Percentiles rank a stretch among this genome's conserved stretches.
phyloP scores from a whole-genome alignment of 2,329 filamentous ascomycete species.

The Juglanconis oblonga region DNA sequence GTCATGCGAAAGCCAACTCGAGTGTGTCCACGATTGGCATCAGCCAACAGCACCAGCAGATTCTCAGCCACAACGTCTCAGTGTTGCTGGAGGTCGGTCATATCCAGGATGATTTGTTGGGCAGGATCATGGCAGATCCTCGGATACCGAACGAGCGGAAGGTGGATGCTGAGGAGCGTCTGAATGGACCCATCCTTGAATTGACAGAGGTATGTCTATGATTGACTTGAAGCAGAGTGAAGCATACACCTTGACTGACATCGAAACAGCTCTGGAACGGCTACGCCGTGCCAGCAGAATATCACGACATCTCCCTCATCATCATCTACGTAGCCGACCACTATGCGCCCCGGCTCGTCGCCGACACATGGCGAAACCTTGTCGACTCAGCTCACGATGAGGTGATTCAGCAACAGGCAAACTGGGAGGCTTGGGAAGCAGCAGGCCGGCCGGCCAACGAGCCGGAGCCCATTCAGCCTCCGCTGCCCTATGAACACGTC shows the following conservation, averaged over 20 bases:
- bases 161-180: constrained; percentile 59
- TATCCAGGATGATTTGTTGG: constrained; percentile 88
- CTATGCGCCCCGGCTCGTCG: constrained; percentile 81
- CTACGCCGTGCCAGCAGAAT: constrained; percentile 81
- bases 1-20: constrained; percentile 86
- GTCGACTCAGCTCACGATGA: constrained; percentile 69
- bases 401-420: constrained; percentile 34
- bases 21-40: constrained; percentile 77
- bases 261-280: constrained; percentile 75
- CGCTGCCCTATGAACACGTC: constrained; percentile 68
- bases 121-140: constrained; percentile 69
- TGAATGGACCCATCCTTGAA: constrained; percentile 75
- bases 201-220: constrained; percentile 67
- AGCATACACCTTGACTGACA: background rate
- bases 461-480: constrained; percentile 36
- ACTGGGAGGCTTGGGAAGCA: constrained; percentile 33
- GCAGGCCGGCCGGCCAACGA: constrained; percentile 38
- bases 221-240: background rate
- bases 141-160: constrained; percentile 65
- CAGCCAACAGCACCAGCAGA: constrained; percentile 76
- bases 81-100: constrained; percentile 89
- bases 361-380: constrained; percentile 78
- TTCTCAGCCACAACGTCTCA: constrained; percentile 78
- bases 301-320: constrained; percentile 88
- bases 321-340: constrained; percentile 93